phyloP scores from a whole-genome alignment of 2,329 filamentous ascomycete genomes.

The Sphaerulina musiva region DNA sequence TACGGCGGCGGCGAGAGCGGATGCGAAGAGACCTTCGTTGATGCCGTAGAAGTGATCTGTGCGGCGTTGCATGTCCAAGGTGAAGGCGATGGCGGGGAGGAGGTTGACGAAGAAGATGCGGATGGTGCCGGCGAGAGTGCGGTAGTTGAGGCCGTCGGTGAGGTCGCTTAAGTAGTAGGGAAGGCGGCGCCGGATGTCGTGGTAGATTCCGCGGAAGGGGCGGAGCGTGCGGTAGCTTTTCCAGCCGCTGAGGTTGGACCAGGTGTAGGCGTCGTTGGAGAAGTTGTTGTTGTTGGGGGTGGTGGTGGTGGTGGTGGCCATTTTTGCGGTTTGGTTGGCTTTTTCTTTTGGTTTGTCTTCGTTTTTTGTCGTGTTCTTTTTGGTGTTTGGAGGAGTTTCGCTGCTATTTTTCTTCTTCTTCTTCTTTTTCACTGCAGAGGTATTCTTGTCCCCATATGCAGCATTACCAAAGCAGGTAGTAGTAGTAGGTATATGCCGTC shows the following conservation, averaged over 20 bases:
- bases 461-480: too few species aligned
- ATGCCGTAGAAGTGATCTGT: constrained; percentile 51
- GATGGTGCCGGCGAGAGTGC: constrained; percentile 49
- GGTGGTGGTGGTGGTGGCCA: constrained; percentile 3
- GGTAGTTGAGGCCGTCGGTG: constrained; percentile 49
- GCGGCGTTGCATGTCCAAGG: constrained; percentile 52
- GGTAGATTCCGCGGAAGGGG: constrained; percentile 49
- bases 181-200: constrained; percentile 48
- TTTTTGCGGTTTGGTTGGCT: background rate
- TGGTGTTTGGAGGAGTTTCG: too few species aligned
- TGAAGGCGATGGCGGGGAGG: constrained; percentile 53
- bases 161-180: constrained; percentile 54
- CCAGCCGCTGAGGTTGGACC: constrained; percentile 34
- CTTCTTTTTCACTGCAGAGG: too few species aligned
- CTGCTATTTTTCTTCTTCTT: too few species aligned
- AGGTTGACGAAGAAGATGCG: constrained; percentile 56
- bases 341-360: too few species aligned
- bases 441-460: too few species aligned
- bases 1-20: constrained; percentile 50
- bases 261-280: constrained; percentile 33
- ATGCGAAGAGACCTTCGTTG: constrained; percentile 52
- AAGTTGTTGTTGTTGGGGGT: constrained; percentile 19
- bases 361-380: too few species aligned
- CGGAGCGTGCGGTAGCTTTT: constrained; percentile 35
- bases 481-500: too few species aligned